Base-by-base conservation (phyloP, 768 basidiomycete genomes). In the Mycena leptocephala region DNA sequence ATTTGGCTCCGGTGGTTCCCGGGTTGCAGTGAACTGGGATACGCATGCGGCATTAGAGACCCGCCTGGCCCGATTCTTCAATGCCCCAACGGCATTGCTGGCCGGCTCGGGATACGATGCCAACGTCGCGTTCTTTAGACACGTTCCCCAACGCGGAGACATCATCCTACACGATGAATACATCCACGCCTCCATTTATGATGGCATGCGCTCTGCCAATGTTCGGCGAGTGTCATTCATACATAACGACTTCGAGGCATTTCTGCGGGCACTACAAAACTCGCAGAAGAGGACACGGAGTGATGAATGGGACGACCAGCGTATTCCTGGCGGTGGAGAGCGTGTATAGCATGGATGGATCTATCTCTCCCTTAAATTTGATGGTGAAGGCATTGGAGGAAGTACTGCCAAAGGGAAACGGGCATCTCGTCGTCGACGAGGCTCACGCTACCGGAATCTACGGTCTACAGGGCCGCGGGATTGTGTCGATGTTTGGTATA, bases 331-430 rank as follows among this genome's bases (percentile, higher is more conserved):
- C 88, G 0, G 83, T 92, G 14, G 92, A 93, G 83, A 86, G 86
- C 11, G 81, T 92, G 20, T 92, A 93, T 80, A 90, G 90, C 74
- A 92, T 93, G 91, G 91, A 92, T 53, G 92, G 92, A 7, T 89
- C 91, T 75, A 84, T 92, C 39, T 85, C 86, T 4, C 91, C 90
- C 3, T 79, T 93, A 13, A 73, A 68, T 2, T 85, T 85, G 48
- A 86, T 92, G 16, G 83, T 90, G 35, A 81, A 82, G 18, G 55
- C 86, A 1, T 74, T 90, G 28, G 84, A 90, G 30, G 69, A 79
- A 2, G 74, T 83, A 0, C 79, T 90, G 4, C 89, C 88, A 5
- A 62, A 69, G 7, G 85, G 83, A 8, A 84, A 83, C 58, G 85
- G 81, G 37, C 87, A 87, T 81, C 83, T 93, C 39, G 81, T 92